Conservation (phyloP, 345 rosid species). For the Euclidium syriacum region DNA sequence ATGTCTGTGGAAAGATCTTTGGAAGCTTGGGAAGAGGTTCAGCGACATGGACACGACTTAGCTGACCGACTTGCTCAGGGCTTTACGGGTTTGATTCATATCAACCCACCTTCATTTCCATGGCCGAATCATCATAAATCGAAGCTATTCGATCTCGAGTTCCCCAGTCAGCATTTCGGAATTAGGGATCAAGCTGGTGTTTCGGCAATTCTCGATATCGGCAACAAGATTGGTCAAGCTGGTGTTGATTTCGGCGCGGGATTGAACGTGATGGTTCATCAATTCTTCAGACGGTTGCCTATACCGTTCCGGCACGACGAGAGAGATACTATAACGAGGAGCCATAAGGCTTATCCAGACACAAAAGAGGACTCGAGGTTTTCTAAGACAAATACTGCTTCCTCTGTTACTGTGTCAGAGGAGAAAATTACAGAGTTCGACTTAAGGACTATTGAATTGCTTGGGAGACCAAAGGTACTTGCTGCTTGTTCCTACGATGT, state of each 20-base stretch:
- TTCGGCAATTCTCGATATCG: conserved; percentile 66
- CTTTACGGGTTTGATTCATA: conserved; percentile 73
- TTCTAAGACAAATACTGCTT: conserved; percentile 30
- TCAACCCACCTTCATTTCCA: conserved; percentile 59
- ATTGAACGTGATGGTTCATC: conserved; percentile 71
- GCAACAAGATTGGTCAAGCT: conserved; percentile 79
- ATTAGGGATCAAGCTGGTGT: conserved; percentile 55
- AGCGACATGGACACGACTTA: conserved; percentile 85
- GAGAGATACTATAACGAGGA: conserved; percentile 21
- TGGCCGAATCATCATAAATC: conserved; percentile 62
- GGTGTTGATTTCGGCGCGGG: conserved; percentile 82
- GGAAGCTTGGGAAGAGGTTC: conserved; percentile 98
- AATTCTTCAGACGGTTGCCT: conserved; percentile 68
- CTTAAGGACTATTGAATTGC: conserved; percentile 45
- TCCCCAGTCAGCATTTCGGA: conserved; percentile 42
- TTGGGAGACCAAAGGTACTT: conserved; percentile 66
- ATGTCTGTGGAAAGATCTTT: conserved; percentile 91
- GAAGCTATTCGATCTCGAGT: conserved; percentile 70
- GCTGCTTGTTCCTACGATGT: background rate
- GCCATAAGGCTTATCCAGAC: conserved; percentile 22
- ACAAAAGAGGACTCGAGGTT: conserved; percentile 35
- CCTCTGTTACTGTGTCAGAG: conserved; percentile 33
- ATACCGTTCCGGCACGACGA: conserved; percentile 63
- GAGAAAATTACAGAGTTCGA: conserved; percentile 53
- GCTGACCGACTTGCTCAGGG: conserved; percentile 91